Base-by-base conservation (phyloP, 768 basidiomycete genomes). In the Suillus ampliporus region DNA sequence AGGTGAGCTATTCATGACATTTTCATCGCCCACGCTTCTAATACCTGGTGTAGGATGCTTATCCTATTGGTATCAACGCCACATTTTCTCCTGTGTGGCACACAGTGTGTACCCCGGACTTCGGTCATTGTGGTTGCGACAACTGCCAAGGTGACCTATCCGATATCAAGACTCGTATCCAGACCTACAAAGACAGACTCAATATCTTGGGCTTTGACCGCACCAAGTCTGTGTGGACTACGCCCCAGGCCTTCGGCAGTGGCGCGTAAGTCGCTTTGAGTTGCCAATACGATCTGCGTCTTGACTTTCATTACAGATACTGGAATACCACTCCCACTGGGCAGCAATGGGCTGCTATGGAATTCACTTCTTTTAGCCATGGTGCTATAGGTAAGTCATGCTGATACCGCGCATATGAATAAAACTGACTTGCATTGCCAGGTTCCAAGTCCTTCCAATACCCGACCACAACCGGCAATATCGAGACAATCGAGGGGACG, bases 191-290 rank as follows among this genome's bases (percentile, higher is more conserved):
- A 57, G 74, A 86, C 51, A 80, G 90, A 35, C 73, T 89, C 4
- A 79, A 84, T 62, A 77, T 84, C 56, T 82, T 89, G 57, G 89
- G 89, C 1, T 88, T 87, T 82, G 86, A 86, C 64, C 77, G 85
- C 11, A 83, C 81, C 9, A 88, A 90, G 70, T 82, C 87, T 4
- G 82, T 92, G 0, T 94, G 92, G 92, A 84, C 86, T 4, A 89
- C 89, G 0, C 90, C 91, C 8, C 91, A 94, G 72, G 90, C 84
- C 0, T 89, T 93, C 68, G 89, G 90, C n/a, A 82, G 81, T 61
- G 73, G 68, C n/a, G 68, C 68, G 78, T 80, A 31, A 62, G 74
- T 68, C 5, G 1, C 7, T 40, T 1, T 26, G 13, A 6, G 23
- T 15, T 8, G 7, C 9, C 2, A 3, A 21, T 2, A 3, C 6